These are phyloP conservation scores for Aureobasidium sp. DNA, from an alignment of 2,329 filamentous ascomycete genomes.

Conservation along the genomic window DNA sequence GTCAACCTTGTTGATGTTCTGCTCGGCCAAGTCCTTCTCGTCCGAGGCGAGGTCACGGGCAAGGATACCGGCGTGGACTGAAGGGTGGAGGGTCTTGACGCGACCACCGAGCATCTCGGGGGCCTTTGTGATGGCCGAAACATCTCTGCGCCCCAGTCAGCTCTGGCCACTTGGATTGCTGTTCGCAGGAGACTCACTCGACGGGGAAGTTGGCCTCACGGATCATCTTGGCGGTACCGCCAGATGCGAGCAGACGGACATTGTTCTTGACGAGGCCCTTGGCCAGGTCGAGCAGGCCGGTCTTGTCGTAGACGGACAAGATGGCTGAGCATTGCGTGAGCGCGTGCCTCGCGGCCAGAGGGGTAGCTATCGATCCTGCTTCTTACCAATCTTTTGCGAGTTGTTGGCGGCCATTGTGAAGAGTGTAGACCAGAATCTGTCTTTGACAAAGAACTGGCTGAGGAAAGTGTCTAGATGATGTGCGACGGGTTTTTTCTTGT, in stretches of 20 bases:
- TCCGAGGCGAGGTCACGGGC: conserved; percentile 90
- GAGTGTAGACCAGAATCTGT: background rate
- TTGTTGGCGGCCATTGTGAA: conserved; percentile 2
- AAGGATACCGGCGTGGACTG: conserved; percentile 67
- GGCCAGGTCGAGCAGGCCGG: conserved; percentile 81
- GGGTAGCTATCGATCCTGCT: background rate
- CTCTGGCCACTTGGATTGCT: background rate
- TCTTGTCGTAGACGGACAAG: conserved; percentile 98
- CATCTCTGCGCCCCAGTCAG: conserved; percentile 56
- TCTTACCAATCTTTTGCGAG: conserved; percentile 13
- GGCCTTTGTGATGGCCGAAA: conserved; percentile 88
- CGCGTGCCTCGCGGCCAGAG: background rate
- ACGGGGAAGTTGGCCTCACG: conserved; percentile 92
- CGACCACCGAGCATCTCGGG: conserved; percentile 92
- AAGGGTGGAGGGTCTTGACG: conserved; percentile 94
- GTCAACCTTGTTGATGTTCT: conserved; percentile 92
- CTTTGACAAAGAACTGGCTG: background rate
- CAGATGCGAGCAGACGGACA: conserved; percentile 87
- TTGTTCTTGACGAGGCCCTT: conserved; percentile 83
- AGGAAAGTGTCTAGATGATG: background rate
- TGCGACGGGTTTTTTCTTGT: conserved; percentile 1
- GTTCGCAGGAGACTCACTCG: conserved; percentile 52
- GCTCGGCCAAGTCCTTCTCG: conserved; percentile 90
- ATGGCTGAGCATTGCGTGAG: conserved; percentile 51
- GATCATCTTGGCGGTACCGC: conserved; percentile 93